Conservation (phyloP, 768 basidiomycete species). For the Fomitopsis serialis region DNA sequence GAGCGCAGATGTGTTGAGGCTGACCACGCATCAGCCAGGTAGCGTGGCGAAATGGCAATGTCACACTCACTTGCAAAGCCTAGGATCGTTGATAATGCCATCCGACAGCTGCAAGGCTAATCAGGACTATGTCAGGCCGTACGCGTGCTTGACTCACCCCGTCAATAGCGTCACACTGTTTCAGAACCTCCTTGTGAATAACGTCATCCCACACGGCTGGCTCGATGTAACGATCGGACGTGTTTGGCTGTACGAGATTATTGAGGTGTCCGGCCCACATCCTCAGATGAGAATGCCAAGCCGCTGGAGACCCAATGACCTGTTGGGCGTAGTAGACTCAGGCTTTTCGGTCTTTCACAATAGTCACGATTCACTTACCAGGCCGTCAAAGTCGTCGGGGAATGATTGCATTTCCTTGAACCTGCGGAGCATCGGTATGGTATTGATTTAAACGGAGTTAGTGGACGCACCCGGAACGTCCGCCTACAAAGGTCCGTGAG, state of each 20-base stretch:
- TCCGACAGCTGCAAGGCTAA: slow-evolving; percentile 15
- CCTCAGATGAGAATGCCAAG: slow-evolving; percentile 19
- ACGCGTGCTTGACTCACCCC: slow-evolving; percentile 13
- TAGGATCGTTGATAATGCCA: slow-evolving; percentile 23
- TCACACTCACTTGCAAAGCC: slow-evolving; percentile 15
- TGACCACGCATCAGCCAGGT: not conserved
- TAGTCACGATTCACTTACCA: slow-evolving; percentile 13
- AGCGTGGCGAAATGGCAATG: no score
- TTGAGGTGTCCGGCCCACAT: slow-evolving; percentile 20
- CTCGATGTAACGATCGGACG: slow-evolving; percentile 21
- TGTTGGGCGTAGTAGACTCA: slow-evolving; percentile 1
- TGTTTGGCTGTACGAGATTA: slow-evolving; percentile 16
- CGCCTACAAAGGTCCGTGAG: slow-evolving; percentile 8
- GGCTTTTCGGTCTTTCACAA: not conserved
- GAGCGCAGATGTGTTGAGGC: slow-evolving; percentile 25
- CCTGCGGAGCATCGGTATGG: slow-evolving; percentile 3
- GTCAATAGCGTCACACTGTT: slow-evolving; percentile 27
- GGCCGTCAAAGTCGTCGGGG: slow-evolving; percentile 29
- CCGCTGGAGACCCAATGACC: slow-evolving; percentile 28
- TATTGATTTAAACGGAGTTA: not conserved
- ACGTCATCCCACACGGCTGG: slow-evolving; percentile 19
- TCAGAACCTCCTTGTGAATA: slow-evolving; percentile 24
- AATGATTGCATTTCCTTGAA: slow-evolving; percentile 21
- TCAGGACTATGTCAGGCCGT: no score
- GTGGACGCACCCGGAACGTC: slow-evolving; percentile 22